Conservation (phyloP, 257 asterid genomes). For the Scutellaria galericulata region DNA sequence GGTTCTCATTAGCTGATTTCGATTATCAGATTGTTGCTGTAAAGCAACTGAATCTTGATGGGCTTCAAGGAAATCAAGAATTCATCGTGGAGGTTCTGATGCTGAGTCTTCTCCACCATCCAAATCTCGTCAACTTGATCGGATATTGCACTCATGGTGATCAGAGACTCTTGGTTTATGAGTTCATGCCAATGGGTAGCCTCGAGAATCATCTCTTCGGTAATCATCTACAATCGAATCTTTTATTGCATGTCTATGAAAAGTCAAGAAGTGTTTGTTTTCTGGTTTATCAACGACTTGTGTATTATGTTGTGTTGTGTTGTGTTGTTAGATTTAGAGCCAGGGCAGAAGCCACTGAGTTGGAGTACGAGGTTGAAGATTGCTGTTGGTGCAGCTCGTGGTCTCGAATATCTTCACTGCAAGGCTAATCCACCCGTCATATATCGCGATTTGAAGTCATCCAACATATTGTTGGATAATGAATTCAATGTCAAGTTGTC, state of each 20-base stretch:
- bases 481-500: slow-evolving; percentile 69
- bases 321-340: slow-evolving; percentile 49
- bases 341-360: slow-evolving; percentile 57
- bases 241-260: background rate
- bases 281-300: background rate
- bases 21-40: slow-evolving; percentile 67
- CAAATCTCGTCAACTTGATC: slow-evolving; percentile 78
- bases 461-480: slow-evolving; percentile 66
- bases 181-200: slow-evolving; percentile 88
- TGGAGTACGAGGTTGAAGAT: slow-evolving; percentile 71
- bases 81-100: slow-evolving; percentile 86
- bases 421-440: slow-evolving; percentile 76
- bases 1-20: slow-evolving; percentile 4
- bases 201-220: slow-evolving; percentile 86
- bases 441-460: slow-evolving; percentile 75
- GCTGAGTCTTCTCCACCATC: slow-evolving; percentile 83
- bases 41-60: slow-evolving; percentile 86
- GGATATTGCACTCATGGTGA: slow-evolving; percentile 86
- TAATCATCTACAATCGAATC: slow-evolving; percentile 33
- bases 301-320: background rate
- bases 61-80: slow-evolving; percentile 91
- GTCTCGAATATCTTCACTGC: slow-evolving; percentile 70
- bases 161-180: slow-evolving; percentile 84
- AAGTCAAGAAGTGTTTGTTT: too few relatives aligned
- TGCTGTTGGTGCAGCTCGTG: slow-evolving; percentile 74